Base-by-base conservation (phyloP, 371 early-diverging fungal species). In the Mortierella polycephala region DNA sequence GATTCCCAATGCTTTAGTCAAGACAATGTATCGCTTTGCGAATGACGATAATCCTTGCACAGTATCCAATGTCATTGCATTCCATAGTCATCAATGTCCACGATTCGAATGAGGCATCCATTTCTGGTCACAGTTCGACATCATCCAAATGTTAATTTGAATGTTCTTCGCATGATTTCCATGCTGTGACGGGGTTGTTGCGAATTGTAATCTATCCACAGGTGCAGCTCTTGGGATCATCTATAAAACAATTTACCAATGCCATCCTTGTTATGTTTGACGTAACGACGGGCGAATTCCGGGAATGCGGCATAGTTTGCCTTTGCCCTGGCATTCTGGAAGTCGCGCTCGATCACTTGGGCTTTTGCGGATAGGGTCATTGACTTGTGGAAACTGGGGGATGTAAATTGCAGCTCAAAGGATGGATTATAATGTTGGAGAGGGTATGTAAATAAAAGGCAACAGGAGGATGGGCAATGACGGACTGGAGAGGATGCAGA, bases 241-340 rank as follows among this genome's bases (percentile, higher is more conserved):
- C 46, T 1, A 3, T 11, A 13, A 57, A 47, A 64, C 18, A 50
- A 46, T 41, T 84, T 86, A 91, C 93, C 91, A 64, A 83, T 76
- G 50, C 90, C 92, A 52, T 87, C 83, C n/a, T 90, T 85, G 64
- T 88, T 87, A 65, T 89, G 89, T 70, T 91, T 92, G 62, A 86
- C 73, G 65, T 90, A 92, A 39, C 88, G 85, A 64, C 87, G 84
- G n/a, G 91, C 91, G 47, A 92, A 84, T 61, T 90, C 88, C 60
- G 89, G 87, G 53, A 91, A 79, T 20, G 73, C 49, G 18, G 74
- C 52, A 47, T 79, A 79, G 70, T 79, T 79, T 30, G 80, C 80
- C 49, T 65, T 79, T 18, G 66, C 73, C 58, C 80, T 72, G 50
- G 80, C 80, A 58, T 62, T 66, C 60, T 73, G 70, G 41, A 79